phyloP scores from a whole-genome alignment of 1,284 basidiomycete genomes.

The Cutaneotrichosporon daszewskae region DNA sequence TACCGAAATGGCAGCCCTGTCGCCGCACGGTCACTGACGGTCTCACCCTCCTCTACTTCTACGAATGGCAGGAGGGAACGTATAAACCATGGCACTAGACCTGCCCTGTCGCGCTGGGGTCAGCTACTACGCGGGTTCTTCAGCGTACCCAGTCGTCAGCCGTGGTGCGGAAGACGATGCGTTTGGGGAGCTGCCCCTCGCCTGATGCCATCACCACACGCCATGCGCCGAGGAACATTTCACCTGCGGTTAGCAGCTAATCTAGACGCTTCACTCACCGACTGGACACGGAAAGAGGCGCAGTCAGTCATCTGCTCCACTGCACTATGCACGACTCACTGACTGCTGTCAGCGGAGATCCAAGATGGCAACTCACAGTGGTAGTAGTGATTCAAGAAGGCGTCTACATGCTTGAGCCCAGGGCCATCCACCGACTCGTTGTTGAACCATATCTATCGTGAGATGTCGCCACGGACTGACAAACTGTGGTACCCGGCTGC shows the following conservation, averaged over 20 bases:
- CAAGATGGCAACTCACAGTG: conserved; percentile 22
- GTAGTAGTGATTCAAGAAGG: conserved; percentile 31
- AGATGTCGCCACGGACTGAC: neutral
- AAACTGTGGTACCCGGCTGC: conserved; percentile 21
- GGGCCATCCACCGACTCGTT: conserved; percentile 2
- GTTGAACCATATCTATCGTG: conserved; percentile 15
- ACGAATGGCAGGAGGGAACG: conserved; percentile 26
- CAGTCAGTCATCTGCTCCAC: neutral
- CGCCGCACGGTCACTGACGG: conserved; percentile 22
- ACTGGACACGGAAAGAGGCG: neutral
- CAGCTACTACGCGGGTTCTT: neutral
- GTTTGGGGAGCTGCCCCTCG: conserved; percentile 19
- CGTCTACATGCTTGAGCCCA: conserved; percentile 3
- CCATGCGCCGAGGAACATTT: conserved; percentile 35
- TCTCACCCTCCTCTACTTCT: conserved; percentile 21
- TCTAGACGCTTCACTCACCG: neutral
- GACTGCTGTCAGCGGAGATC: conserved; percentile 13
- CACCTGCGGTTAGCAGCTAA: conserved; percentile 10
- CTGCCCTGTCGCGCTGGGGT: conserved; percentile 5
- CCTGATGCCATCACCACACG: conserved; percentile 20
- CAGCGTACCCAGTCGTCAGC: conserved; percentile 22
- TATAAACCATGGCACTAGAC: conserved; percentile 31
- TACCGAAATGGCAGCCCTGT: conserved; percentile 23
- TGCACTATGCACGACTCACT: conserved; percentile 11
- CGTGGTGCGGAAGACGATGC: conserved; percentile 25